Conservation (phyloP, 805 yeast genomes). For the Lipomyces orientalis region DNA sequence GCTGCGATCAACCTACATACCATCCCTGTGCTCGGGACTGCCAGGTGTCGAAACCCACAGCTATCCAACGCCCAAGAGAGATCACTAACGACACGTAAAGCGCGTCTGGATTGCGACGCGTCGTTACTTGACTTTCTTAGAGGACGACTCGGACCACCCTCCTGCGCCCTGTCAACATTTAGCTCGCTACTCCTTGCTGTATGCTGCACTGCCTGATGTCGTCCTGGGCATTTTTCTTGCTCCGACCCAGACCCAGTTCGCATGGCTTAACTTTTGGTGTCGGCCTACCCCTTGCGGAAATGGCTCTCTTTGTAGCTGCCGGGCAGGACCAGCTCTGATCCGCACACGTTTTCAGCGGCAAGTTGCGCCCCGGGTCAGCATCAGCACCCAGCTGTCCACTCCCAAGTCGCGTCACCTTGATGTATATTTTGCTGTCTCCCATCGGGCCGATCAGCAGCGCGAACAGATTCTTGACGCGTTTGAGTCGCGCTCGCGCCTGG, state of each 20-base stretch:
- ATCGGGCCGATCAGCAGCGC: background rate
- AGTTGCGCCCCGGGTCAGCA: background rate
- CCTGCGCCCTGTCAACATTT: background rate
- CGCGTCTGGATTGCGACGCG: conserved; percentile 1
- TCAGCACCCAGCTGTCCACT: background rate
- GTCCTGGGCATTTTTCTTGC: background rate
- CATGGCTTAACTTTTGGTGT: background rate
- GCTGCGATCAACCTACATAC: background rate
- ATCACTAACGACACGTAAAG: conserved; percentile 5
- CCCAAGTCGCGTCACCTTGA: background rate
- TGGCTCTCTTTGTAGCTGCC: background rate
- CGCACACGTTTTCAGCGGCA: background rate
- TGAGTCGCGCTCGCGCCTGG: conserved; percentile 5
- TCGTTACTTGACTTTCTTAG: background rate
- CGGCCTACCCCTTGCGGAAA: background rate
- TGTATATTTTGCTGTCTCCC: background rate
- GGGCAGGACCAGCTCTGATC: background rate
- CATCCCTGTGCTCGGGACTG: conserved; percentile 9
- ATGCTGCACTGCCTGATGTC: background rate
- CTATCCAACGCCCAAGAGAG: background rate
- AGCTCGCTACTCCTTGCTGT: background rate
- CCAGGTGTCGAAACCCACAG: background rate
- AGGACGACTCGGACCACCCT: background rate
- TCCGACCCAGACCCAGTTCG: background rate
- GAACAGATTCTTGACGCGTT: conserved; percentile 1